phyloP scores from a whole-genome alignment of 257 asterid genomes.

The Knoxia roxburghii region DNA sequence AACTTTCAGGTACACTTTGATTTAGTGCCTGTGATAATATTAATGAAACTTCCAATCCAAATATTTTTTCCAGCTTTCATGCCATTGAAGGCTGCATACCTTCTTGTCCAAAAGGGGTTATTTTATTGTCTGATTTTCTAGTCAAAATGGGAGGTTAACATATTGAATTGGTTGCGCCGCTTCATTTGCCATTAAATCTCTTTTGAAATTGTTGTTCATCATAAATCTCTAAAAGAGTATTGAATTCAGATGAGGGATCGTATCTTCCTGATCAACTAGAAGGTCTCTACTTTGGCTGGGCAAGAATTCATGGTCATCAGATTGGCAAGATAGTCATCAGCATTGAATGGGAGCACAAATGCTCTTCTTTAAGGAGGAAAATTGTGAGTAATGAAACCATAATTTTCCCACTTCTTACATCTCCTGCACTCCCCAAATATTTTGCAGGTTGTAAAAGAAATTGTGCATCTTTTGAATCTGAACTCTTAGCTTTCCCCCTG shows the following conservation, averaged over 20 bases:
- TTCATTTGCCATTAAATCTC: neutral
- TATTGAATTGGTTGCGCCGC: neutral
- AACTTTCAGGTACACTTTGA: constrained; percentile 46
- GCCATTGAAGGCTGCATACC: neutral
- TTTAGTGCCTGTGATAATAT: neutral
- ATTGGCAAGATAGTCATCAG: constrained; percentile 52
- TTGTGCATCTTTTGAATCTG: neutral
- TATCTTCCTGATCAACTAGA: constrained; percentile 63
- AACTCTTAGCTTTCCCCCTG: neutral
- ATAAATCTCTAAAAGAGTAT: constrained; percentile 11
- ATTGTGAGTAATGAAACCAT: constrained; percentile 41
- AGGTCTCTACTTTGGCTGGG: constrained; percentile 86
- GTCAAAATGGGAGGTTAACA: neutral
- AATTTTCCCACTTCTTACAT: neutral
- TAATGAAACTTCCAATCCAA: neutral
- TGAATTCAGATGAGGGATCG: constrained; percentile 41
- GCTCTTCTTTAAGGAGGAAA: constrained; percentile 37
- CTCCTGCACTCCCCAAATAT: neutral
- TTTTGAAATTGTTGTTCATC: neutral
- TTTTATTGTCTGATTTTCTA: neutral
- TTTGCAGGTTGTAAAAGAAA: neutral
- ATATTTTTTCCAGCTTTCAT: neutral
- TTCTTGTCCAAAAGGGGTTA: neutral
- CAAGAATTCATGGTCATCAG: constrained; percentile 35
- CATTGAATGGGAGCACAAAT: constrained; percentile 50